Evolutionary conservation across 2,329 filamentous ascomycete genomes (phyloP).

Genomic region (Fusarium napiforme): DNA sequence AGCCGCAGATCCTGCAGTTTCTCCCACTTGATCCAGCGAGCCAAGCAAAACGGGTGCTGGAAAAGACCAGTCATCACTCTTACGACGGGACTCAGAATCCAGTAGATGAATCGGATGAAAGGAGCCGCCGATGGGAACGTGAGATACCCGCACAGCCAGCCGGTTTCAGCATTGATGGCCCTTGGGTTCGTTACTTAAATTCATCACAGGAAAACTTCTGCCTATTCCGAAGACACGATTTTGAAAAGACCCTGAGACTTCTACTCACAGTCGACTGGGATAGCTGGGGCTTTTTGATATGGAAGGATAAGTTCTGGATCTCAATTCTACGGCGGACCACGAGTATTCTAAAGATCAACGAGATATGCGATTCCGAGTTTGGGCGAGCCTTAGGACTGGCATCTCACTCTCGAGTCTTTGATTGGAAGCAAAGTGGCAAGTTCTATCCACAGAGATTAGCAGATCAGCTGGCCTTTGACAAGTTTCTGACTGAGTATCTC

Average conservation of each 20-base stretch:
- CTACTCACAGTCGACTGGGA: not conserved
- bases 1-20: not conserved
- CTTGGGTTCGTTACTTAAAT: not conserved
- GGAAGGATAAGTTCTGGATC: not conserved
- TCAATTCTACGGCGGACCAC: not conserved
- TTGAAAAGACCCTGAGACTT: not conserved
- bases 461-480: not conserved
- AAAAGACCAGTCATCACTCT: rapidly evolving
- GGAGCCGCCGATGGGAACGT: rapidly evolving
- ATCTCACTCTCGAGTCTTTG: not conserved
- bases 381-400: rapidly evolving
- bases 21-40: not conserved
- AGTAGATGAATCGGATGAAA: rapidly evolving
- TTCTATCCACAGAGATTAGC: not conserved
- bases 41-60: rapidly evolving
- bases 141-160: rapidly evolving
- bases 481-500: not conserved
- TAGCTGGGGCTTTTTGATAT: rapidly evolving
- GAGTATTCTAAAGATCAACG: rapidly evolving
- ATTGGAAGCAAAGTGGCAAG: rapidly evolving
- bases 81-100: rapidly evolving
- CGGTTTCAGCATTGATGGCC: not conserved
- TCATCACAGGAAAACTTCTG: not conserved
- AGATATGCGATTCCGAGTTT: not conserved
- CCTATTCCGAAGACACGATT: rapidly evolving